Evolutionary conservation across 1,284 basidiomycete genomes (phyloP).

Genomic region (Fomitopsis pinicola): DNA sequence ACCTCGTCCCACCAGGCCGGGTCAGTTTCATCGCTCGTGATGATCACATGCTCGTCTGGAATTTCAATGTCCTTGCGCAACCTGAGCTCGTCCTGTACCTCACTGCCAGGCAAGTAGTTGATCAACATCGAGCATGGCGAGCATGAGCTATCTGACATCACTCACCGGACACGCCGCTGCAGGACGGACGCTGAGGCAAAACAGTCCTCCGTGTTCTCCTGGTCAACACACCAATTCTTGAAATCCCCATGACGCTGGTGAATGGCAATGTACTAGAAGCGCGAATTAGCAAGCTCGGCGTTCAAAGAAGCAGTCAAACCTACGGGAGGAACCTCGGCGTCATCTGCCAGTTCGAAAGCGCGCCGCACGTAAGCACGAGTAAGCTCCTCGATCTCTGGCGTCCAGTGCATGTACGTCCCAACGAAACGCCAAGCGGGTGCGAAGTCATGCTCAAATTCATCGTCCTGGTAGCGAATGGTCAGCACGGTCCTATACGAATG

Average conservation of each 20-base stretch:
- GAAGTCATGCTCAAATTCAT: conserved; percentile 42
- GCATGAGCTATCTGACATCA: neutral
- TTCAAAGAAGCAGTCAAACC: conserved; percentile 25
- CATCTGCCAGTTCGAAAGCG: conserved; percentile 33
- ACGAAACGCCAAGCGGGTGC: conserved; percentile 49
- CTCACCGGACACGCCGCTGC: conserved; percentile 44
- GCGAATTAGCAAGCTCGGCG: neutral
- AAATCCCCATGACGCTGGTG: conserved; percentile 68
- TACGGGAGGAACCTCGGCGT: conserved; percentile 38
- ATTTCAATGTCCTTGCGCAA: conserved; percentile 46
- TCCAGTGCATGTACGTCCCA: conserved; percentile 43
- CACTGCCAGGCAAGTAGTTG: conserved; percentile 23
- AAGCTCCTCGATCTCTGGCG: conserved; percentile 31
- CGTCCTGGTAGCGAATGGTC: neutral
- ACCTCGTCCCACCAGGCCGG: conserved; percentile 64
- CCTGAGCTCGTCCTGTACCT: conserved; percentile 53
- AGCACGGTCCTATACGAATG: conserved; percentile 1
- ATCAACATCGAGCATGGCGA: neutral
- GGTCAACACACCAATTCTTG: conserved; percentile 39
- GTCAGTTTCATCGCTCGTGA: conserved; percentile 71
- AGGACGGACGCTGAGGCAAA: conserved; percentile 58
- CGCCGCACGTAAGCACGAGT: conserved; percentile 37
- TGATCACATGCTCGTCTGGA: conserved; percentile 48
- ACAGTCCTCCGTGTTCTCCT: conserved; percentile 45
- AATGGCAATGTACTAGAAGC: conserved; percentile 51